These are phyloP conservation scores for Antrodiella citrinella DNA, from an alignment of 768 basidiomycete genomes.

Conservation along the genomic window DNA sequence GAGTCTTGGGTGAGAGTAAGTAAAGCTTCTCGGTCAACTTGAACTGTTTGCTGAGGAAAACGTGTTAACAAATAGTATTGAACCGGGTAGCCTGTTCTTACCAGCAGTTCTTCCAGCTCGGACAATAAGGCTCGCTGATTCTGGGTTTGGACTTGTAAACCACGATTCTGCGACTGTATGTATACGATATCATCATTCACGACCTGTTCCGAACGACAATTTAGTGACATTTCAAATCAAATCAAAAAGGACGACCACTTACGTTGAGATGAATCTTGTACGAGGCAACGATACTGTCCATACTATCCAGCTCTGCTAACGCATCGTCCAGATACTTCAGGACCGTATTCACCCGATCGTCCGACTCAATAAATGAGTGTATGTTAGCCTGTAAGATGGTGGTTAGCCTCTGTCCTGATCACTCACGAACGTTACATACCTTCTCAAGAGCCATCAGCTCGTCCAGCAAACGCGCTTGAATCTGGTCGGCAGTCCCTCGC, in stretches of 20 bases:
- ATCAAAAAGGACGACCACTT: too few relatives aligned
- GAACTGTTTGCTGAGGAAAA: slow-evolving; percentile 84
- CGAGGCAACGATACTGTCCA: slow-evolving; percentile 83
- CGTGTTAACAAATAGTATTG: neutral
- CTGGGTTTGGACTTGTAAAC: slow-evolving; percentile 94
- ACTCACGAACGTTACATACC: slow-evolving; percentile 55
- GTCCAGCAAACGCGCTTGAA: slow-evolving; percentile 82
- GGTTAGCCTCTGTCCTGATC: slow-evolving; percentile 89
- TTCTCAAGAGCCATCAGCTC: slow-evolving; percentile 92
- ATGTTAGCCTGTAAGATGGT: slow-evolving; percentile 70
- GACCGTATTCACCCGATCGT: slow-evolving; percentile 82
- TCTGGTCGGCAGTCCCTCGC: slow-evolving; percentile 78
- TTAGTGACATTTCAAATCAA: too few relatives aligned
- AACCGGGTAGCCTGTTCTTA: slow-evolving; percentile 19
- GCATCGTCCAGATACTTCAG: slow-evolving; percentile 87
- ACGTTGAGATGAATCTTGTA: slow-evolving; percentile 98
- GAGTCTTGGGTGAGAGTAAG: slow-evolving; percentile 82
- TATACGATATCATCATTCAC: slow-evolving; percentile 92
- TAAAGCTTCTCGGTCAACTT: slow-evolving; percentile 77
- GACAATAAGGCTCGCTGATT: slow-evolving; percentile 81
- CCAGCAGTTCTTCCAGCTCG: slow-evolving; percentile 85
- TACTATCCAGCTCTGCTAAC: slow-evolving; percentile 77
- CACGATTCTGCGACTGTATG: slow-evolving; percentile 95
- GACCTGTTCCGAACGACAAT: slow-evolving; percentile 44
- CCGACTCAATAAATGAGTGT: slow-evolving; percentile 93